Evolutionary conservation across 805 yeast genomes (phyloP).

Genomic region (Metschnikowia continentalis): DNA sequence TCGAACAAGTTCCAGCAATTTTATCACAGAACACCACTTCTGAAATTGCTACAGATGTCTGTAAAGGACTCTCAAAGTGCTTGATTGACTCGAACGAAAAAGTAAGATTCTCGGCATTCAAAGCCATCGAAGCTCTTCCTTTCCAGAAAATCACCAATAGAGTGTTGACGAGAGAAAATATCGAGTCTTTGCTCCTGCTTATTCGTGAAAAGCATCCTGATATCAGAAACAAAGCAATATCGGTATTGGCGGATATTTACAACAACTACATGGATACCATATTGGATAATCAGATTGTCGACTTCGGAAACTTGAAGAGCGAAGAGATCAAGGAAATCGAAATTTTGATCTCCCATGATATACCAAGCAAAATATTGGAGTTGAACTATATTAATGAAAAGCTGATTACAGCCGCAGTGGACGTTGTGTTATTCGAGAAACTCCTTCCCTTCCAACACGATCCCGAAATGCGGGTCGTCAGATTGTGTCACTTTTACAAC

Average conservation of each 20-base stretch:
- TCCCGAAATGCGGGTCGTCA: constrained; percentile 43
- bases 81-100: constrained; percentile 71
- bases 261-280: constrained; percentile 37
- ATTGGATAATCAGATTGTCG: constrained; percentile 18
- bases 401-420: constrained; percentile 62
- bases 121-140: constrained; percentile 45
- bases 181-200: constrained; percentile 55
- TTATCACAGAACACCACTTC: constrained; percentile 40
- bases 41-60: constrained; percentile 40
- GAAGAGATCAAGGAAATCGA: constrained; percentile 25
- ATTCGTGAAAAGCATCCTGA: constrained; percentile 66
- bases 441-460: constrained; percentile 52
- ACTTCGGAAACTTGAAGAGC: constrained; percentile 27
- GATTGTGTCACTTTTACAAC: constrained; percentile 48
- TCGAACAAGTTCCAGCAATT: constrained; percentile 49
- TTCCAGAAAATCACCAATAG: constrained; percentile 44
- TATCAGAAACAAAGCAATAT: constrained; percentile 59
- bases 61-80: constrained; percentile 59
- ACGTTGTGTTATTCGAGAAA: constrained; percentile 53
- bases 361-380: constrained; percentile 64
- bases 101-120: constrained; percentile 62
- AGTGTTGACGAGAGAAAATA: constrained; percentile 44
- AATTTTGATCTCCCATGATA: constrained; percentile 34
- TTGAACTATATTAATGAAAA: constrained; percentile 71
- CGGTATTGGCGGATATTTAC: constrained; percentile 52